These are phyloP conservation scores for Choanephora cucurbitarum DNA, from an alignment of 371 early-diverging fungal species.

Conservation along the genomic window DNA sequence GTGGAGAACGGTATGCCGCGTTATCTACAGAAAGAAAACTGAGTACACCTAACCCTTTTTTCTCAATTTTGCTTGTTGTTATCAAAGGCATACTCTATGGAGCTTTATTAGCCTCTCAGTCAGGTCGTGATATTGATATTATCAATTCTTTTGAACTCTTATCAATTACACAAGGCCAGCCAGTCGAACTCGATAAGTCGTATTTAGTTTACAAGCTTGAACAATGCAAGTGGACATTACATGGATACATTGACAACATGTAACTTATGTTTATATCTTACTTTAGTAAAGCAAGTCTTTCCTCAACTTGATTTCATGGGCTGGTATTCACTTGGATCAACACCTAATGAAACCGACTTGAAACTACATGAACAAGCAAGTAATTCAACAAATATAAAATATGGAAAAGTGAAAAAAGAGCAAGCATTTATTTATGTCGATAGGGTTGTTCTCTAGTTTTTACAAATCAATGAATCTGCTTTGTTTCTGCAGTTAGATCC, in stretches of 20 bases:
- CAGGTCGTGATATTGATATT: conserved; percentile 82
- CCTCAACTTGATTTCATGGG: conserved; percentile 83
- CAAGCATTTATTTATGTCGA: not conserved
- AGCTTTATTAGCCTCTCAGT: conserved; percentile 80
- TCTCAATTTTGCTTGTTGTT: too few relatives aligned
- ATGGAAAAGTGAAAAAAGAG: too few relatives aligned
- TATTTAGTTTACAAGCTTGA: conserved; percentile 75
- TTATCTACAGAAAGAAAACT: not conserved
- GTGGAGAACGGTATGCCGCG: conserved; percentile 37
- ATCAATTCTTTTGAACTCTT: conserved; percentile 82
- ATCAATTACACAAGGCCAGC: conserved; percentile 35
- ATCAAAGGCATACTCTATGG: conserved; percentile 69
- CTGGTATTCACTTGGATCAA: conserved; percentile 77
- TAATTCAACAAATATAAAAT: not conserved
- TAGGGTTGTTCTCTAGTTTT: too few relatives aligned
- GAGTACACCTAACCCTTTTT: not conserved
- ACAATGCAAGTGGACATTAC: conserved; percentile 59
- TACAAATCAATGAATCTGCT: conserved; percentile 74
- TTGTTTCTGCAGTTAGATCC: conserved; percentile 81
- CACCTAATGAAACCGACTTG: conserved; percentile 64
- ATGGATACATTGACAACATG: not conserved
- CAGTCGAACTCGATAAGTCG: conserved; percentile 52
- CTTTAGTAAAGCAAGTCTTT: conserved; percentile 82
- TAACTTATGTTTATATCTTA: not conserved
- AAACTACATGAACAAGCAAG: conserved; percentile 75